A percentile compares a stretch with the other conserved stretches of the same genome.
Conservation (phyloP, 2,329 filamentous ascomycete genomes). For the Microdochium bolleyi region DNA sequence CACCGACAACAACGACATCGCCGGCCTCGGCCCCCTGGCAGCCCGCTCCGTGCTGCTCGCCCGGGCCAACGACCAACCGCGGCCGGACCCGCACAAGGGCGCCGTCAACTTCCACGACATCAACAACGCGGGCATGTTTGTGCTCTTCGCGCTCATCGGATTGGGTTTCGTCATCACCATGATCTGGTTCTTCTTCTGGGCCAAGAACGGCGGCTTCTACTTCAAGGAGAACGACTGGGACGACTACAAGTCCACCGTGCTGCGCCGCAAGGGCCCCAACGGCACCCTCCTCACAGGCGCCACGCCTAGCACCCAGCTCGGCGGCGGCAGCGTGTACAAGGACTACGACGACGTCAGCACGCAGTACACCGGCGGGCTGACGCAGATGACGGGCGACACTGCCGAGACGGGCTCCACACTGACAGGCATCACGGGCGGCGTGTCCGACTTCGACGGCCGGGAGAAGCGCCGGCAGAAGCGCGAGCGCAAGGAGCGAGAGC, state of each 20-base stretch:
- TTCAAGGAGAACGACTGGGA: slow-evolving; percentile 89
- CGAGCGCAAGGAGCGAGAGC: slow-evolving; percentile 37
- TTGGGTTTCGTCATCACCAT: slow-evolving; percentile 63
- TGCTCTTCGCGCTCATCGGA: slow-evolving; percentile 78
- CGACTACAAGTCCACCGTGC: slow-evolving; percentile 92
- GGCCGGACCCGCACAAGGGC: slow-evolving; percentile 34
- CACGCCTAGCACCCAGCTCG: slow-evolving; percentile 73
- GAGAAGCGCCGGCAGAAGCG: slow-evolving; percentile 49
- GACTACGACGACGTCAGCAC: slow-evolving; percentile 48
- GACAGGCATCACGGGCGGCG: slow-evolving; percentile 50
- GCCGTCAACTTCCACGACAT: slow-evolving; percentile 46
- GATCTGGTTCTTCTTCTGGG: slow-evolving; percentile 99
- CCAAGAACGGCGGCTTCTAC: slow-evolving; percentile 88
- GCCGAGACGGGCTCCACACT: slow-evolving; percentile 38
- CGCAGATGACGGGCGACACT: slow-evolving; percentile 28
- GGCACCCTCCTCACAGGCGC: slow-evolving; percentile 78
- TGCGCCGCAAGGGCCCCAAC: slow-evolving; percentile 82
- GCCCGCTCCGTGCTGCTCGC: slow-evolving; percentile 35
- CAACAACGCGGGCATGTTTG: slow-evolving; percentile 68
- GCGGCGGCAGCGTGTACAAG: slow-evolving; percentile 80
- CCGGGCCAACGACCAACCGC: slow-evolving; percentile 19
- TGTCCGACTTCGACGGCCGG: slow-evolving; percentile 45
- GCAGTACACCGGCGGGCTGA: slow-evolving; percentile 28
- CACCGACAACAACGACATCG: slow-evolving; percentile 14
- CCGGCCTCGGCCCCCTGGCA: slow-evolving; percentile 31